Evolutionary conservation across 1,284 basidiomycete species (phyloP).

Genomic region (Cryptococcus sp.): DNA sequence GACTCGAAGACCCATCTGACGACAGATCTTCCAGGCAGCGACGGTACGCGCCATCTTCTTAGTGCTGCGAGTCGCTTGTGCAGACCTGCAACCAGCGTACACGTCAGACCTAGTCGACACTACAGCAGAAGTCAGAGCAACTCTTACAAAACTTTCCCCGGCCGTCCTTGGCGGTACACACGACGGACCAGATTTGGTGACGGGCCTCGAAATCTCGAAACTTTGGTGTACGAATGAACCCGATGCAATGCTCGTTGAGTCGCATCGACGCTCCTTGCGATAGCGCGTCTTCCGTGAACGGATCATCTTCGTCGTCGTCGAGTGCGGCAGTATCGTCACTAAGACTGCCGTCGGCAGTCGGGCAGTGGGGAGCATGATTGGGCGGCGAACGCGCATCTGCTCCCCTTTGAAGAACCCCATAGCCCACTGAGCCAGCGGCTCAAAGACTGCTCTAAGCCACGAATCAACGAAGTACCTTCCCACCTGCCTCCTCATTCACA

Average conservation of each 20-base stretch:
- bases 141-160: slow-evolving; percentile 5
- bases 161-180: slow-evolving; percentile 8
- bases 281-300: not conserved
- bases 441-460: slow-evolving; percentile 38
- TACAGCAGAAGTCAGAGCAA: slow-evolving; percentile 11
- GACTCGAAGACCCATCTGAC: slow-evolving; percentile 12
- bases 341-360: not conserved
- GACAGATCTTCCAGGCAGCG: slow-evolving; percentile 31
- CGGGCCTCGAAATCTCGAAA: slow-evolving; percentile 3
- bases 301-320: too few relatives aligned
- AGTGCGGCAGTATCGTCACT: not conserved
- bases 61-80: slow-evolving; percentile 23
- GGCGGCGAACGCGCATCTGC: not conserved
- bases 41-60: slow-evolving; percentile 31
- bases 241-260: slow-evolving; percentile 25
- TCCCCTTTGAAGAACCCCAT: slow-evolving; percentile 19
- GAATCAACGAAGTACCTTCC: not conserved
- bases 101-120: not conserved
- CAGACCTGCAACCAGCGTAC: slow-evolving; percentile 6
- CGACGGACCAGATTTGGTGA: slow-evolving; percentile 13
- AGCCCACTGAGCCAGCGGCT: slow-evolving; percentile 30
- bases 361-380: too few relatives aligned
- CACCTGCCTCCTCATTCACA: too few relatives aligned
- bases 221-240: slow-evolving; percentile 11
- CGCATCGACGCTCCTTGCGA: slow-evolving; percentile 17